A percentile compares a stretch with the other conserved stretches of the same genome.
Evolutionary conservation across 805 yeast species (phyloP).

Genomic region (Schwanniomyces yamadae): DNA sequence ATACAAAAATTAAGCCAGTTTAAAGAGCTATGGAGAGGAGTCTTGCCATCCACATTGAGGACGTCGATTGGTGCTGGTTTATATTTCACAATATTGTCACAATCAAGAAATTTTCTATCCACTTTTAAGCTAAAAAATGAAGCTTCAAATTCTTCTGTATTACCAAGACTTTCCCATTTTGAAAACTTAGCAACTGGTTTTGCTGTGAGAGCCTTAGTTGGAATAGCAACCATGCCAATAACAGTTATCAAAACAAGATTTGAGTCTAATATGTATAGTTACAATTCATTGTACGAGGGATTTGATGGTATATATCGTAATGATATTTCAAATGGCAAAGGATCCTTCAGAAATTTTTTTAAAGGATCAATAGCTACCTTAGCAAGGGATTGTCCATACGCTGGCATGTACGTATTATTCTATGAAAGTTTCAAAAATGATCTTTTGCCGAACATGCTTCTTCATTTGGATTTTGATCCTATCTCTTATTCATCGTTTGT

Average conservation of each 20-base stretch:
- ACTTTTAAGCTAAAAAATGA: conserved; percentile 13
- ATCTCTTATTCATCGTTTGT: conserved; percentile 49
- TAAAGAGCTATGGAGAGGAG: conserved; percentile 84
- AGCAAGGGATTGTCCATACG: conserved; percentile 92
- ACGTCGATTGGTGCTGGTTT: conserved; percentile 90
- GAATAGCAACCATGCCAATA: conserved; percentile 89
- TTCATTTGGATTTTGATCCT: conserved; percentile 6
- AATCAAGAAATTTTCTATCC: conserved; percentile 54
- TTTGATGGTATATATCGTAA: conserved; percentile 50
- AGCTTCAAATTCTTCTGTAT: conserved; percentile 14
- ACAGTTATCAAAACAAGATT: conserved; percentile 87
- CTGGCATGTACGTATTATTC: conserved; percentile 84
- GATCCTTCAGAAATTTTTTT: conserved; percentile 67
- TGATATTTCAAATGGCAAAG: conserved; percentile 13
- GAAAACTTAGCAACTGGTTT: conserved; percentile 80
- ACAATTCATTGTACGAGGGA: conserved; percentile 64
- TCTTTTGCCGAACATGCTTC: conserved; percentile 41
- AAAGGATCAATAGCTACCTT: conserved; percentile 86
- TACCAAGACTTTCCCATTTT: conserved; percentile 69
- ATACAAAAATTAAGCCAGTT: conserved; percentile 41
- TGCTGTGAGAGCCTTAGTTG: conserved; percentile 75
- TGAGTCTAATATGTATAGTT: conserved; percentile 77
- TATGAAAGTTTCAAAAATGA: conserved; percentile 73
- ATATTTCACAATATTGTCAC: conserved; percentile 71
- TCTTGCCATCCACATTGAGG: conserved; percentile 83